Evolutionary conservation across 495 filamentous ascomycete genomes (phyloP).

Genomic region (Xylaria longipes): DNA sequence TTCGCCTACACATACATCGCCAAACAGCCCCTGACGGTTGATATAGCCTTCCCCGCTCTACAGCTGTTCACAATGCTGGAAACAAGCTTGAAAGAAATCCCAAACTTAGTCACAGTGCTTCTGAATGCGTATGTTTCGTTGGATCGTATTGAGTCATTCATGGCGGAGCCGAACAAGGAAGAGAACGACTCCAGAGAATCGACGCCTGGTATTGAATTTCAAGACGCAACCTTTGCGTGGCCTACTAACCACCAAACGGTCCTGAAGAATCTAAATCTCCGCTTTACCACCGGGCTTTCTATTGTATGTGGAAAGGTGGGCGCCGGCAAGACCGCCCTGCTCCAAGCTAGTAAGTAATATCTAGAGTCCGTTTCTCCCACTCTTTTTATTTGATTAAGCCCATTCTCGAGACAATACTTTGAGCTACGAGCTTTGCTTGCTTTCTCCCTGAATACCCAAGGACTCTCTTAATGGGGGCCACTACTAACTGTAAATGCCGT

Average conservation of each 20-base stretch:
- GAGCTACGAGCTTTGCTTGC: neutral
- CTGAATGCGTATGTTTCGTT: constrained; percentile 79
- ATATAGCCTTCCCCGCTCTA: constrained; percentile 81
- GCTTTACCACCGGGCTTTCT: constrained; percentile 69
- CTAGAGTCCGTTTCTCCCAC: neutral
- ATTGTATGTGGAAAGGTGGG: constrained; percentile 72
- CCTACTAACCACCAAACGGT: constrained; percentile 68
- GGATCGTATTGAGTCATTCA: constrained; percentile 80
- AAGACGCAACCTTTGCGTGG: constrained; percentile 77
- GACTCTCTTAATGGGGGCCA: neutral
- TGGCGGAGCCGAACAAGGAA: constrained; percentile 78
- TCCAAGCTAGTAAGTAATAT: constrained; percentile 61
- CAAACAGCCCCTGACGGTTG: constrained; percentile 68
- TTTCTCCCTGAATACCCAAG: neutral
- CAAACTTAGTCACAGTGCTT: constrained; percentile 70
- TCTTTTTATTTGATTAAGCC: neutral
- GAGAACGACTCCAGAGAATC: constrained; percentile 33
- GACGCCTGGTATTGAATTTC: constrained; percentile 54
- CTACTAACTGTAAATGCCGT: neutral
- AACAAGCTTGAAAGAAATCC: constrained; percentile 70
- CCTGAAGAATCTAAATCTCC: constrained; percentile 65
- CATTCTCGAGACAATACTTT: neutral
- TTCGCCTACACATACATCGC: constrained; percentile 76
- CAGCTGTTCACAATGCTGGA: constrained; percentile 80
- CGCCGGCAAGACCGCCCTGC: constrained; percentile 78